These are phyloP conservation scores for Sinapis alba DNA, from an alignment of 441 rosid genomes.

Conservation along the genomic window DNA sequence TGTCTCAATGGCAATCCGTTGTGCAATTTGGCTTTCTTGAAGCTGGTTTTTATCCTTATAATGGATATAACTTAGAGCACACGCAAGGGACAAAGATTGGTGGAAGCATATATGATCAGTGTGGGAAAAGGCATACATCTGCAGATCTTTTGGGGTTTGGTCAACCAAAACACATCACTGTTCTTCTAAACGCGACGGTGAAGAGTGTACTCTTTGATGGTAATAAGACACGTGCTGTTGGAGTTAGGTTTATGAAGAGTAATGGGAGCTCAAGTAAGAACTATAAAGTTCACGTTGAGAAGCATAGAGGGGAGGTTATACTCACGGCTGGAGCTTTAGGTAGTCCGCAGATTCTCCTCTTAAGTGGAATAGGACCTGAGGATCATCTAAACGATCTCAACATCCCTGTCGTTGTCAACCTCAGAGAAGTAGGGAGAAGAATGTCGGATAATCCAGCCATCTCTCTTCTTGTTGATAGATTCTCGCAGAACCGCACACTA, in stretches of 20 bases:
- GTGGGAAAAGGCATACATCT: conserved; percentile 71
- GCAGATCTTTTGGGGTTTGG: conserved; percentile 72
- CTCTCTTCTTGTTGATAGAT: conserved; percentile 47
- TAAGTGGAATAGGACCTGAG: conserved; percentile 72
- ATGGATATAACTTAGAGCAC: conserved; percentile 72
- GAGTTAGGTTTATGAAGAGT: conserved; percentile 63
- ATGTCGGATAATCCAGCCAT: conserved; percentile 72
- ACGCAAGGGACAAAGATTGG: conserved; percentile 76
- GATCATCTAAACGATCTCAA: conserved; percentile 50
- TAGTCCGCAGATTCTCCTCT: conserved; percentile 72
- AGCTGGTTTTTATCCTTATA: conserved; percentile 71
- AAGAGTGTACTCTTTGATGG: conserved; percentile 57
- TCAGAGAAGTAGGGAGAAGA: conserved; percentile 52
- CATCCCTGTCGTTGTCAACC: conserved; percentile 47
- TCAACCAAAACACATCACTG: conserved; percentile 48
- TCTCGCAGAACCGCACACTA: conserved; percentile 49
- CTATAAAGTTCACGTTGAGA: conserved; percentile 55
- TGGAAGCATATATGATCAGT: conserved; percentile 58
- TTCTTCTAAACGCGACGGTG: conserved; percentile 68
- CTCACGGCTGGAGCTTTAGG: conserved; percentile 79
- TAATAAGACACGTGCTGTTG: conserved; percentile 49
- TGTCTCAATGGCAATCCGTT: conserved; percentile 72
- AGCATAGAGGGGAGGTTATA: conserved; percentile 59
- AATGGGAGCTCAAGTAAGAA: conserved; percentile 45
- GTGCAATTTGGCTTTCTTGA: conserved; percentile 68